Conservation (phyloP, 441 rosid species). For the Mallotus repandus region DNA sequence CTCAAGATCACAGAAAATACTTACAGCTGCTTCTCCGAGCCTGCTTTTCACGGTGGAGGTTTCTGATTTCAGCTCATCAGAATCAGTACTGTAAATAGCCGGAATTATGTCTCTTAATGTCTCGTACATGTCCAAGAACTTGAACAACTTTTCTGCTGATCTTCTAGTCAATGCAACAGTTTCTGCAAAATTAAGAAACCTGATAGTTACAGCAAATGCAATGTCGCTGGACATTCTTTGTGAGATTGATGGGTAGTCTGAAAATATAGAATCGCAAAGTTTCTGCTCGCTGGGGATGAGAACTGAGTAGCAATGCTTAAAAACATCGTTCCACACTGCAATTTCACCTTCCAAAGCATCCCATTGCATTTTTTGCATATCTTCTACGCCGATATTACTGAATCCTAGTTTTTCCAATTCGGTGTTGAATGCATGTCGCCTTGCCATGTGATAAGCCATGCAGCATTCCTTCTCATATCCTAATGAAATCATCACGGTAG, state of each 20-base stretch:
- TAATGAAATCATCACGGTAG: conserved; percentile 39
- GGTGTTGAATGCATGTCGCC: conserved; percentile 34
- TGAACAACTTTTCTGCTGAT: conserved; percentile 80
- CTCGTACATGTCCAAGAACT: conserved; percentile 80
- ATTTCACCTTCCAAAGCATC: conserved; percentile 49
- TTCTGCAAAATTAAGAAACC: conserved; percentile 48
- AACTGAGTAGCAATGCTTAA: conserved; percentile 31
- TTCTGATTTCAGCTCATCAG: conserved; percentile 49
- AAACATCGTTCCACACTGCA: conserved; percentile 30
- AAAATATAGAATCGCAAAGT: conserved; percentile 36
- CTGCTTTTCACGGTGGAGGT: conserved; percentile 42
- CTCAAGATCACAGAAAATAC: conserved; percentile 69
- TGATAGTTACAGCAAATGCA: conserved; percentile 34
- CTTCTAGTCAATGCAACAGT: conserved; percentile 70
- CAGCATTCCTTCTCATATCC: conserved; percentile 51
- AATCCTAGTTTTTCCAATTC: conserved; percentile 41
- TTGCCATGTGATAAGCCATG: conserved; percentile 26
- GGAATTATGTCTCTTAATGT: conserved; percentile 55
- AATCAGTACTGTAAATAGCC: conserved; percentile 32
- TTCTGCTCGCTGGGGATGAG: conserved; percentile 37
- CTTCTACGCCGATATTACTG: conserved; percentile 37
- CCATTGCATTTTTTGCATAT: conserved; percentile 40
- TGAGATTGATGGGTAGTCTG: conserved; percentile 31
- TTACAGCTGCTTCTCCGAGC: conserved; percentile 66
- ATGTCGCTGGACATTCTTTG: conserved; percentile 41